These are phyloP conservation scores for Talaromyces trachyspermus DNA, from an alignment of 495 filamentous ascomycete genomes.

Conservation along the genomic window DNA sequence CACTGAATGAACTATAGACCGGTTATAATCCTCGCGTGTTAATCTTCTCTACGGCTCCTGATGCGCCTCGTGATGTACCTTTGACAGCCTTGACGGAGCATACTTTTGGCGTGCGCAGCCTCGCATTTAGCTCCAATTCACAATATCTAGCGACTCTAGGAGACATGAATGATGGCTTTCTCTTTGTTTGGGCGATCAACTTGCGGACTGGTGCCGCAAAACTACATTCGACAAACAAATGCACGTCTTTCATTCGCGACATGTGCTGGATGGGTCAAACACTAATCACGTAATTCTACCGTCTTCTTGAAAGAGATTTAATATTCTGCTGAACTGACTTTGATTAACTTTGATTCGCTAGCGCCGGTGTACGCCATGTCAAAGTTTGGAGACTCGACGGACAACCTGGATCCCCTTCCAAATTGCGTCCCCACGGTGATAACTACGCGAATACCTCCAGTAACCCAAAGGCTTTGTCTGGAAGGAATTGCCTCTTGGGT, in stretches of 20 bases:
- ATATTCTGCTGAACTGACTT: not conserved
- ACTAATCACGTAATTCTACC: constrained; percentile 52
- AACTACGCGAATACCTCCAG: constrained; percentile 30
- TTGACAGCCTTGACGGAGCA: constrained; percentile 85
- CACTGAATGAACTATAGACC: no score
- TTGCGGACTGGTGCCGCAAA: constrained; percentile 74
- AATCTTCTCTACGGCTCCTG: constrained; percentile 72
- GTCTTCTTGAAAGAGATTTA: not conserved
- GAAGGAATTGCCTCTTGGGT: constrained; percentile 51
- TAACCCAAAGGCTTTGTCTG: constrained; percentile 49
- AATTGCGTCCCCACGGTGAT: constrained; percentile 38
- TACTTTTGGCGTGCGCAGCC: constrained; percentile 76
- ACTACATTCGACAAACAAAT: constrained; percentile 89
- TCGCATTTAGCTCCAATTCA: constrained; percentile 85
- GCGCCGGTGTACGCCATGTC: constrained; percentile 80
- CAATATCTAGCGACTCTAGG: constrained; percentile 85
- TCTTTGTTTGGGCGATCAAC: constrained; percentile 86
- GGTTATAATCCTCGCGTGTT: constrained; percentile 89
- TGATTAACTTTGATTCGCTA: constrained; percentile 22
- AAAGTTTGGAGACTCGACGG: constrained; percentile 81
- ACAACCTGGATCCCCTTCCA: constrained; percentile 38
- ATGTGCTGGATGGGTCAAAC: constrained; percentile 82
- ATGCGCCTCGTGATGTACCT: constrained; percentile 70
- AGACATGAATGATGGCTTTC: constrained; percentile 82
- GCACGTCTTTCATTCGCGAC: constrained; percentile 70